Percentiles rank a stretch among this genome's conserved stretches.
Conservation (phyloP, 768 basidiomycete species). For the Stropharia rugosoannulata region DNA sequence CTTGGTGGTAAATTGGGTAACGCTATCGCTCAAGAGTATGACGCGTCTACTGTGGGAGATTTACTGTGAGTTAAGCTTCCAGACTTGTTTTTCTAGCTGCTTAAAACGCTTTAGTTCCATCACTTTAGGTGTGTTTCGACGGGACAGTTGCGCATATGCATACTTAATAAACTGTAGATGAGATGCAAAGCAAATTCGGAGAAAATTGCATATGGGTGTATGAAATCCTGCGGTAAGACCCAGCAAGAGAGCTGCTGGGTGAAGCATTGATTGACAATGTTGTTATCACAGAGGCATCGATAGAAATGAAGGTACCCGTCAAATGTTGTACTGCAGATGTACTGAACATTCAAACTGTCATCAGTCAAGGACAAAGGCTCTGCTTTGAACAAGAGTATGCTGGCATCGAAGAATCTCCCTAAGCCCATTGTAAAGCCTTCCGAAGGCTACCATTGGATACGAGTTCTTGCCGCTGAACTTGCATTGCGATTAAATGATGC, state of each 20-base stretch:
- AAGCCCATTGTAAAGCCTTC: constrained; percentile 69
- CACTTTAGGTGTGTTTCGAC: constrained; percentile 46
- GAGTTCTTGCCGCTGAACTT: constrained; percentile 88
- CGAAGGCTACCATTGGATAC: constrained; percentile 89
- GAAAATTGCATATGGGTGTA: constrained; percentile 90
- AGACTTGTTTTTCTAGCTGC: constrained; percentile 3
- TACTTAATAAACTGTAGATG: constrained; percentile 43
- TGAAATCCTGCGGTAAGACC: constrained; percentile 75
- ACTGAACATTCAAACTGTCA: background rate
- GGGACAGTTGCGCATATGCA: background rate
- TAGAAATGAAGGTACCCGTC: constrained; percentile 68
- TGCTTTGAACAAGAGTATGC: constrained; percentile 84
- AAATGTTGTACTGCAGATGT: background rate
- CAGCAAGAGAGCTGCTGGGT: background rate
- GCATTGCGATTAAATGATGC: constrained; percentile 83
- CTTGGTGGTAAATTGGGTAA: constrained; percentile 94
- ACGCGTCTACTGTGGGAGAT: constrained; percentile 87
- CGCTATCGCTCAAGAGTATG: constrained; percentile 84
- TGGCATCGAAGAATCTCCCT: constrained; percentile 93
- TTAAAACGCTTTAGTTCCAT: constrained; percentile 42
- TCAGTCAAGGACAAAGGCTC: constrained; percentile 82
- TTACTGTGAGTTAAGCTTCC: constrained; percentile 60
- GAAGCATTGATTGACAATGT: background rate
- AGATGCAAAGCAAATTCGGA: constrained; percentile 79
- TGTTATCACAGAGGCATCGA: constrained; percentile 70